Conservation (phyloP, 139 green algal genomes). For the Micractinium sp. region DNA sequence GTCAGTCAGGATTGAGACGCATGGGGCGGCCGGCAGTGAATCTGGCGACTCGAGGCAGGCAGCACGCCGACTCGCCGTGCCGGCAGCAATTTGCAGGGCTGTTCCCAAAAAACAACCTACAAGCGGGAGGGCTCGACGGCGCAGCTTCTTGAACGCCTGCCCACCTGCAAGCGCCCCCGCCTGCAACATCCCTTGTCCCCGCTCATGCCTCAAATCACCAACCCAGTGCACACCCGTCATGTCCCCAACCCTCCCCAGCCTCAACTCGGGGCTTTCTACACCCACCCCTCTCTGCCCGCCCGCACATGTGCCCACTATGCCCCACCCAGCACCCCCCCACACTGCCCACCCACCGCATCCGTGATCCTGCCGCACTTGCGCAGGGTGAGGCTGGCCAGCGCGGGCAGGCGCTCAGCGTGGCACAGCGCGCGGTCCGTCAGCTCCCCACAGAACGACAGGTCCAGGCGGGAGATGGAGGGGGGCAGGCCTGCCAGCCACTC, state of each 20-base stretch:
- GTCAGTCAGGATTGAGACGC: not conserved
- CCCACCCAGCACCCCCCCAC: not conserved
- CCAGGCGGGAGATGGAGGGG: slow-evolving; percentile 19
- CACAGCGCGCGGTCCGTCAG: slow-evolving; percentile 13
- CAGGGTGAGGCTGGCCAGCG: slow-evolving; percentile 4
- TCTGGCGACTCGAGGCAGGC: too few species aligned
- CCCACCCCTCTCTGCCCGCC: too few species aligned
- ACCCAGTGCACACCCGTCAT: not conserved
- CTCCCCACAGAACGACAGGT: slow-evolving; percentile 27
- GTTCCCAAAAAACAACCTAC: too few species aligned
- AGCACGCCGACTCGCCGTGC: not conserved
- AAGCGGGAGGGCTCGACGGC: too few species aligned
- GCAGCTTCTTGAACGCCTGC: too few species aligned
- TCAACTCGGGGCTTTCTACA: not conserved
- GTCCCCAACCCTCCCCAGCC: too few species aligned
- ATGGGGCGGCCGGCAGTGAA: not conserved
- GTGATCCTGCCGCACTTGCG: slow-evolving; percentile 25
- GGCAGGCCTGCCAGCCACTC: slow-evolving; percentile 23
- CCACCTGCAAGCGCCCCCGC: too few species aligned
- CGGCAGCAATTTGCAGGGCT: not conserved
- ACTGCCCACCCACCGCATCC: slow-evolving; percentile 6
- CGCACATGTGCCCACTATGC: not conserved
- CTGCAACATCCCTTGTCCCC: too few species aligned
- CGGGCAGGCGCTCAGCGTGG: not conserved
- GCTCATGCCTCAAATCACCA: not conserved